Evolutionary conservation across 352 stramenopile genomes (phyloP).

Genomic region (Lagenidium sp.): DNA sequence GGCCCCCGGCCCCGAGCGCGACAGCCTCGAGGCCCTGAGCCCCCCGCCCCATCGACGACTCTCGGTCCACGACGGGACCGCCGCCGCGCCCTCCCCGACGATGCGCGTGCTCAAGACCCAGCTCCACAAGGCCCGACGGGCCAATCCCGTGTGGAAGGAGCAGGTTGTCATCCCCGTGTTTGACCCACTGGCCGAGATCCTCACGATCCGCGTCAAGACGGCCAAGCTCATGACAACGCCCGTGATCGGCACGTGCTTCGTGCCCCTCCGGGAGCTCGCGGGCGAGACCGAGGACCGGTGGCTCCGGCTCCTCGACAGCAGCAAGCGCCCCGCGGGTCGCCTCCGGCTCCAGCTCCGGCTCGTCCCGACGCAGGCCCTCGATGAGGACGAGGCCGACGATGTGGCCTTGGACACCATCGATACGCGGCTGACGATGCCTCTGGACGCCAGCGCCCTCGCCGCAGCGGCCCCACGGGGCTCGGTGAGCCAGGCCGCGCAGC

Average conservation of each 20-base stretch:
- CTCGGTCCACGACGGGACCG: background rate
- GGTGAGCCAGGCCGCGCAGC: too few relatives aligned
- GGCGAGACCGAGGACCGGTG: slow-evolving; percentile 48
- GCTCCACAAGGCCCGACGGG: slow-evolving; percentile 40
- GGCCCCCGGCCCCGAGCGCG: background rate
- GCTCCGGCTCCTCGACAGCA: slow-evolving; percentile 33
- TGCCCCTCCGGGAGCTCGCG: slow-evolving; percentile 35
- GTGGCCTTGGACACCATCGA: background rate
- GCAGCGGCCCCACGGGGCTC: too few relatives aligned
- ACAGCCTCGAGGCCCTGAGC: background rate
- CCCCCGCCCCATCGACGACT: too few relatives aligned
- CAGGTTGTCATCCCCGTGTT: slow-evolving; percentile 61
- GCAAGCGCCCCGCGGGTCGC: slow-evolving; percentile 44
- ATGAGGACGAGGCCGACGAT: background rate
- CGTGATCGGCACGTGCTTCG: slow-evolving; percentile 36
- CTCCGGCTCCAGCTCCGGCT: slow-evolving; percentile 55
- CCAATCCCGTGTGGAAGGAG: slow-evolving; percentile 63
- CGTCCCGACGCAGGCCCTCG: background rate
- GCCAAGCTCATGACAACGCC: slow-evolving; percentile 55
- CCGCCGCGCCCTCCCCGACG: background rate
- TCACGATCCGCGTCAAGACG: slow-evolving; percentile 68
- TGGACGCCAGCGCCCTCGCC: too few relatives aligned
- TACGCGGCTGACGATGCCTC: background rate
- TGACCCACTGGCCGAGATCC: slow-evolving; percentile 31
- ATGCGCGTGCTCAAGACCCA: slow-evolving; percentile 56